Conservation (phyloP, 352 stramenopile species). For the Pythium insidiosum region DNA sequence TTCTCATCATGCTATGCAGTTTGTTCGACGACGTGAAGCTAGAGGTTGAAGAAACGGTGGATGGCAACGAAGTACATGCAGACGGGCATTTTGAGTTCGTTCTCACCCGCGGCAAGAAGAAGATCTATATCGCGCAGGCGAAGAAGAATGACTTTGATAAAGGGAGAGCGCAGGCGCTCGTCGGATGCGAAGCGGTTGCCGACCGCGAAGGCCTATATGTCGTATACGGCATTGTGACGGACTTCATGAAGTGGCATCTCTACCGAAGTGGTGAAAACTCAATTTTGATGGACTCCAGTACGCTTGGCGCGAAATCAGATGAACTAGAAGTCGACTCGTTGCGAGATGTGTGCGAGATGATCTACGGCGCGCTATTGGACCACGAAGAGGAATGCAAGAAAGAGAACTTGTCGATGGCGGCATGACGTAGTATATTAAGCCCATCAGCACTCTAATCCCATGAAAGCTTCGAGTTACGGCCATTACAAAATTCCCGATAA, state of each 20-base stretch:
- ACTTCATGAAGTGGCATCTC: slow-evolving; percentile 31
- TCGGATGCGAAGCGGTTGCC: slow-evolving; percentile 35
- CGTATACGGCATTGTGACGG: slow-evolving; percentile 41
- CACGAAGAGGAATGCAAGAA: slow-evolving; percentile 17
- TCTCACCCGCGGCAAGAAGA: slow-evolving; percentile 24
- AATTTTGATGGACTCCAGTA: slow-evolving; percentile 15
- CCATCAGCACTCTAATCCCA: no score
- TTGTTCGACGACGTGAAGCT: slow-evolving; percentile 17
- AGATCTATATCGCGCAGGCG: slow-evolving; percentile 39
- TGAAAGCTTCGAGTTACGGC: no score
- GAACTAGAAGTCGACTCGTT: slow-evolving; percentile 14
- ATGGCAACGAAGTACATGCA: slow-evolving; percentile 28
- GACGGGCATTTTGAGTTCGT: slow-evolving; percentile 38
- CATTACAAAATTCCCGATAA: no score
- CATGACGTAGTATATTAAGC: no score
- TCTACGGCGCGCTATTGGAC: slow-evolving; percentile 19
- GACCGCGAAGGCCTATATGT: slow-evolving; percentile 26
- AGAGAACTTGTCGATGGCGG: no score
- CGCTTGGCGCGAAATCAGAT: slow-evolving; percentile 10
- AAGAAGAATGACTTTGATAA: slow-evolving; percentile 41
- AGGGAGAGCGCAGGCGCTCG: slow-evolving; percentile 28
- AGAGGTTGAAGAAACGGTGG: slow-evolving; percentile 16
- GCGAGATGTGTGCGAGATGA: slow-evolving; percentile 24
- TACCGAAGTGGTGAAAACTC: slow-evolving; percentile 24
- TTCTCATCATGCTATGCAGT: slow-evolving; percentile 16